Base-by-base conservation (phyloP, 2,329 filamentous ascomycete genomes). In the Alternaria ethzedia region DNA sequence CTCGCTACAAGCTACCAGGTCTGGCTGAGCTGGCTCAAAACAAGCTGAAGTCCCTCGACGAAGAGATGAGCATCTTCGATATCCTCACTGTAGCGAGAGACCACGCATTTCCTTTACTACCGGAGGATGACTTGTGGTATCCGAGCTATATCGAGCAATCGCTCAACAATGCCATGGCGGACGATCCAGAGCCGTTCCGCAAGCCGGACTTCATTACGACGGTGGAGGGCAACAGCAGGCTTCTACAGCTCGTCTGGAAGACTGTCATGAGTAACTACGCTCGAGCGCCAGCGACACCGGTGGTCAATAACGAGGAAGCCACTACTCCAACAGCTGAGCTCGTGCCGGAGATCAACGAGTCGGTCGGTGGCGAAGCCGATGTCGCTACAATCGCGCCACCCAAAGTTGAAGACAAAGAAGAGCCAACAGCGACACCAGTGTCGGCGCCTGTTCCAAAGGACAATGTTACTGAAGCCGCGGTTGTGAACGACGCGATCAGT, bases 181-280 rank as follows among this genome's bases (percentile, higher is more conserved):
- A 69, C 5, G 69, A 78, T 43, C 67, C 70, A 0, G 70, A 65
- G 9, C 70, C 74, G 1, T 77, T 77, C 41, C 57, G 57, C 17
- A 65, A 59, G 23, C 64, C 70, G 1, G 70, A 68, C 3, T 75
- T 77, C 36, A 70, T 72, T 23, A 70, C 73, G 13, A 66, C 68
- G 25, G 64, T 78, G 11, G 70, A 72, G 21, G 74, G 72, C 0
- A 71, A 76, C 17, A 70, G 68, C 6, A 70, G 60, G 44, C 68
- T 74, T n/a, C 61, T 74, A 0, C 69, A 73, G 9, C 68, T 77
- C 5, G 70, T 76, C 1, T 74, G 75, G 73, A 70, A 67, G 30
- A 73, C 74, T 3, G 70, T 78, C 11, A 70, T 75, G 57, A 71
- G 69, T 12, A 70, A 65, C 12, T 72, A 65, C 32, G 52, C 69